These are phyloP conservation scores for thale cress (Arabidopsis thaliana) DNA, from an alignment of 345 rosid species.

Conservation along the genomic window DNA sequence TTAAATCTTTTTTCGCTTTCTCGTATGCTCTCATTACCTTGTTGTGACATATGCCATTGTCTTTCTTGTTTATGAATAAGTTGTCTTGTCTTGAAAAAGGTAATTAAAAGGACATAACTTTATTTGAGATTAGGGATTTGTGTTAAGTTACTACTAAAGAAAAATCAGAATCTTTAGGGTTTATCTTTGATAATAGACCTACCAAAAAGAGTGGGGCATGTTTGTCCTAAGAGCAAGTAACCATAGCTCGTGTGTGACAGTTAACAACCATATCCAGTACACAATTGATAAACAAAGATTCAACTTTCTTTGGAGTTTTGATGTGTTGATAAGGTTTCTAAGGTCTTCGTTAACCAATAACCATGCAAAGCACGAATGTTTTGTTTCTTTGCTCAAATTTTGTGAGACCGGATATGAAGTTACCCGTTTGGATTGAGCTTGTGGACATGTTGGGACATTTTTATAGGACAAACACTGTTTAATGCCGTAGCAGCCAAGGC, in stretches of 20 bases:
- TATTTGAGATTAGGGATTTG: constrained; percentile 25
- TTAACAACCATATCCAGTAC: constrained; percentile 41
- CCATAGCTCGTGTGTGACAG: constrained; percentile 42
- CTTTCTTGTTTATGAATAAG: constrained; percentile 17
- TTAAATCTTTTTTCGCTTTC: constrained; percentile 29
- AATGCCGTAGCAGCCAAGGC: constrained; percentile 36
- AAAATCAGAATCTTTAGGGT: constrained; percentile 33
- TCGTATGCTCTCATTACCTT: constrained; percentile 22
- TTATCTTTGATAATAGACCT: constrained; percentile 16
- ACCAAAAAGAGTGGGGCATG: constrained; percentile 36
- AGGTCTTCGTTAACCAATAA: constrained; percentile 36
- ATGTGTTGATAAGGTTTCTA: constrained; percentile 45
- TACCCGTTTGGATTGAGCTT: background rate
- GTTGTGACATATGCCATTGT: constrained; percentile 31
- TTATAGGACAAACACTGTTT: constrained; percentile 43
- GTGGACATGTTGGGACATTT: constrained; percentile 42
- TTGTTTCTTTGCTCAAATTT: constrained; percentile 17
- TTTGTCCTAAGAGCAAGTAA: constrained; percentile 45
- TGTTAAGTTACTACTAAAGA: constrained; percentile 28
- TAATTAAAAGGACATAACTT: constrained; percentile 32
- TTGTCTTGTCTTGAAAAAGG: constrained; percentile 26
- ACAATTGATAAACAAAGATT: constrained; percentile 1
- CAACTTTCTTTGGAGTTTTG: constrained; percentile 12
- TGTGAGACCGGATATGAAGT: constrained; percentile 15
- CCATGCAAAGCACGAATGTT: constrained; percentile 1